Percentiles rank a stretch among this genome's conserved stretches.
phyloP scores from a whole-genome alignment of 345 rosid species.

The Reutealis trisperma region DNA sequence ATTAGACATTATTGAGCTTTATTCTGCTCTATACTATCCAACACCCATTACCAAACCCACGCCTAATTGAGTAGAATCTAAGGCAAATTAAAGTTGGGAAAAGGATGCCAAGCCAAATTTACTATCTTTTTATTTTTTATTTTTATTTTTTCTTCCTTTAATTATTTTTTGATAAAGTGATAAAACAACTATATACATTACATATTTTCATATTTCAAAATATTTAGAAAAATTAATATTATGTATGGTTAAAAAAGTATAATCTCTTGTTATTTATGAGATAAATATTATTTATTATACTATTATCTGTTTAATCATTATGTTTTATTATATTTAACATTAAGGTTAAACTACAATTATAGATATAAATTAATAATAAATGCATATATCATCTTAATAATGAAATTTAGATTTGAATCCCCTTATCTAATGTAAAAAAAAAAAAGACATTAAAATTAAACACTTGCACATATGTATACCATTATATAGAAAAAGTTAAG shows the following conservation, averaged over 20 bases:
- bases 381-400: too few relatives aligned
- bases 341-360: too few relatives aligned
- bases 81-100: conserved; percentile 32
- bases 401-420: too few relatives aligned
- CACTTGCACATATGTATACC: too few relatives aligned
- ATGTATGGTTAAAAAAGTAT: too few relatives aligned
- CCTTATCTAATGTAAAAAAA: neutral
- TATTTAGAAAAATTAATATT: too few relatives aligned
- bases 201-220: too few relatives aligned
- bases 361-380: too few relatives aligned
- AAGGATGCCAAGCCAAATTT: conserved; percentile 18
- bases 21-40: neutral
- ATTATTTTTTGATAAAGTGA: neutral
- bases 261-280: too few relatives aligned
- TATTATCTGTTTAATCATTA: too few relatives aligned
- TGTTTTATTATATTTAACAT: too few relatives aligned
- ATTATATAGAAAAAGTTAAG: neutral
- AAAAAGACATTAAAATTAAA: neutral
- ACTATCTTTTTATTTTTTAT: neutral
- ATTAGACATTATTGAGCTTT: neutral
- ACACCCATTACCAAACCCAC: neutral
- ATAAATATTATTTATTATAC: too few relatives aligned
- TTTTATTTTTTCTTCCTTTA: neutral
- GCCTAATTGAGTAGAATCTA: conserved; percentile 32
- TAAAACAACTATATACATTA: neutral